These are phyloP conservation scores for Penicillium decumbens DNA, from an alignment of 2,329 filamentous ascomycete species.

Conservation along the genomic window DNA sequence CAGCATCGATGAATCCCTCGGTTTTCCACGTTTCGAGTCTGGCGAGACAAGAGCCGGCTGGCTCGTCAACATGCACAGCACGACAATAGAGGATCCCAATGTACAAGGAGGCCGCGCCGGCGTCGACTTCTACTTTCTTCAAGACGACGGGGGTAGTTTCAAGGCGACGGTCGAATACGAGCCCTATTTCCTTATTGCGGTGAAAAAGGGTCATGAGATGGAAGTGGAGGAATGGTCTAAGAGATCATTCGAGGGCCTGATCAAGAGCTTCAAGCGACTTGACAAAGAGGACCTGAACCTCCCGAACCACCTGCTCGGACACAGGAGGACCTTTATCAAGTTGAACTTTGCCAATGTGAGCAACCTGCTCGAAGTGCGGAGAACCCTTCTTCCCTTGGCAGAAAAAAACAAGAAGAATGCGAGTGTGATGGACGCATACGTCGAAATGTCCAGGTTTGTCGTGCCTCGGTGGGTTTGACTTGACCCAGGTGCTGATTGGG, in stretches of 20 bases:
- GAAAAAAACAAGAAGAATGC: slow-evolving; percentile 96
- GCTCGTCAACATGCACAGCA: slow-evolving; percentile 93
- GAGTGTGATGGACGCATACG: slow-evolving; percentile 97
- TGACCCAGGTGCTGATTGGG: slow-evolving; percentile 17
- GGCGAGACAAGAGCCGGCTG: slow-evolving; percentile 82
- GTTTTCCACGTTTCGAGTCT: slow-evolving; percentile 85
- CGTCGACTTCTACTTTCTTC: slow-evolving; percentile 95
- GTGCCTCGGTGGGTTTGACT: not conserved
- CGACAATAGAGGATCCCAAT: slow-evolving; percentile 76
- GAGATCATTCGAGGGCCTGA: slow-evolving; percentile 72
- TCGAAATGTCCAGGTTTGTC: slow-evolving; percentile 76
- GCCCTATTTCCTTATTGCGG: slow-evolving; percentile 90
- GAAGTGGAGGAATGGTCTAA: slow-evolving; percentile 94
- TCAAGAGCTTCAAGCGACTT: slow-evolving; percentile 71
- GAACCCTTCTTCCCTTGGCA: slow-evolving; percentile 79
- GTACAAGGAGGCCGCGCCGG: slow-evolving; percentile 79
- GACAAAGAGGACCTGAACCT: slow-evolving; percentile 92
- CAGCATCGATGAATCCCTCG: slow-evolving; percentile 90
- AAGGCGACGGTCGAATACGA: slow-evolving; percentile 96
- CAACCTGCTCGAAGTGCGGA: slow-evolving; percentile 79
- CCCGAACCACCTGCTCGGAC: slow-evolving; percentile 93
- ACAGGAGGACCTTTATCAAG: slow-evolving; percentile 81
- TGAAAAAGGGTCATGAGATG: slow-evolving; percentile 78
- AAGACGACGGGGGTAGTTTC: slow-evolving; percentile 82
- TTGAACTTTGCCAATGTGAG: slow-evolving; percentile 81